Base-by-base conservation (phyloP, 164 flowering plant genomes). In the Piper longum region DNA sequence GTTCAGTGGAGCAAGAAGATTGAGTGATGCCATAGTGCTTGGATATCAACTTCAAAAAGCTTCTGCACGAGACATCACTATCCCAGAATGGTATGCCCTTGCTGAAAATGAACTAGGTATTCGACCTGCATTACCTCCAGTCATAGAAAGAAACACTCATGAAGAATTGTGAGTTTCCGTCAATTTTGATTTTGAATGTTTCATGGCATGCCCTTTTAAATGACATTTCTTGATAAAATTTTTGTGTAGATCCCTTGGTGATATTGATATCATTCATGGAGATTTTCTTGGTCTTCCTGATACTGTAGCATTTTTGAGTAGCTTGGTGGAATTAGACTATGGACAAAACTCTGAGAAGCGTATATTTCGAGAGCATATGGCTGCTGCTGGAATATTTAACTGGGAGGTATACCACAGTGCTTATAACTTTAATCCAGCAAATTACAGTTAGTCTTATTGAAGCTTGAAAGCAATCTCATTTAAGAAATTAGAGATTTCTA, bases 1-100 rank as follows among this genome's bases (percentile, higher is more conserved):
- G 99, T 66, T 87, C 43, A 90, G 97, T 69, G 99, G 99, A n/a
- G 88, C 93, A 64, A 84, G 97, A 75, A 87, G 99, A 79, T 75
- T 95, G 70, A 89, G 96, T 48, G 99, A 95, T 83, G 99, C 97
- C 36, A 95, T 95, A 61, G 79, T 95, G 68, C 96, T 95, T 59
- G 99, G 99, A 17, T 91, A 83, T 80, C 89, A 95, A 73, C 80
- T 95, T 19, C 99, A 90, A 78, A 79, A 97, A 74, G 83, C 75
- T 17, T 86, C 96, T 56, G 97, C 91, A 41, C 79, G 95, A 64
- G 97, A 95, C 79, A 76, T 91, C 55, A 68, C 74, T 62, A 87
- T 95, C 60, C 99, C 97, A 54, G 96, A 95, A 17, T 95, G 99
- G 97, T 95, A 88, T 80, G 63, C 91, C 60, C 79, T 69, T 77